Evolutionary conservation across 495 filamentous ascomycete species (phyloP), one percentile per base, ranked within the genome.

Genomic region (Penicilliopsis zonata): DNA sequence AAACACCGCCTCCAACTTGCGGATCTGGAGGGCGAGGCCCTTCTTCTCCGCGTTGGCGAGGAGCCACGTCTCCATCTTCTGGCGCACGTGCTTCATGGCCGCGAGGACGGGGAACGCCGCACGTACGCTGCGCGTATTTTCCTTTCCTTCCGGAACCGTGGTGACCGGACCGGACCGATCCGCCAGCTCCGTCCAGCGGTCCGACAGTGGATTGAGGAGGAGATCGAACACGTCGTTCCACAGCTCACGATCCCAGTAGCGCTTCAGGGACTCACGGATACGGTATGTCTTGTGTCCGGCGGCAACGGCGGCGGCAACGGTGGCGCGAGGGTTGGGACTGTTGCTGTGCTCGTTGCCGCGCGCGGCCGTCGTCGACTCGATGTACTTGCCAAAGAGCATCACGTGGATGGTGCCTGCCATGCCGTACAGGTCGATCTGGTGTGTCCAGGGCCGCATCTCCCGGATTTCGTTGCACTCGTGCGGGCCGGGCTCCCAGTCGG

Each of bases 381-480:
- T 85, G 59, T 95, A 94, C 46, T 82, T 82, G 4, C 90, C 90
- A 50, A 94, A 96, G 1, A 98, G 68, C 47, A 98, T 64, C 19
- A 70, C 73, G 47, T 96, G 86, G 9, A 95, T 58, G 9, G 81
- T 80, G 5, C 83, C 84, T 0, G 90, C 90, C 0, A 94, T 63
- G 18, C 90, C 90, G 55, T 88, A 83, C 34, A 96, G 86, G 53
- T 98, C 90, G 36, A 93, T 78, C 49, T 98, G 90, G 55, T 82
- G 93, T 1, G 87, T 96, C 90, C 90, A 98, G 2, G 84, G 82
- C 9, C 87, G 67, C 42, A 80, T 67, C 59, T 95, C 87, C 24
- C 86, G 76, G 67, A 96, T 92, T 65, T 98, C 90, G 22, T 81
- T 78, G 54, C 90, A 96, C 49, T 98, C 90, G 33, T 80, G 74